These are phyloP conservation scores for Breynia disticha DNA, from an alignment of 441 rosid genomes.

Conservation along the genomic window DNA sequence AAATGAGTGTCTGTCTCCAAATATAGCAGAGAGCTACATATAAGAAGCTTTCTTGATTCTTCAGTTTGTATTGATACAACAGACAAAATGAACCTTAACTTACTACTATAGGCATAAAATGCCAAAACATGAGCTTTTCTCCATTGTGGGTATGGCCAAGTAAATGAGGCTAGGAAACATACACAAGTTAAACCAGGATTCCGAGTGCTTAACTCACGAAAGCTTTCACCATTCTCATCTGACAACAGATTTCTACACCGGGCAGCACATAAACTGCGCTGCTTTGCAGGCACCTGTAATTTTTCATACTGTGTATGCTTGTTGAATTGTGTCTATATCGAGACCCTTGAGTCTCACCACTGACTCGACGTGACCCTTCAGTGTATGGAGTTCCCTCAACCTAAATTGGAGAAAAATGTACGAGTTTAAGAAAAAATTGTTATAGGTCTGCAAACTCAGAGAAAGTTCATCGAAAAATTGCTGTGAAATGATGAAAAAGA, in stretches of 20 bases:
- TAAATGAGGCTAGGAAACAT: too few species aligned
- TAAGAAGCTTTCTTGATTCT: not conserved
- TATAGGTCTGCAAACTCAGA: too few species aligned
- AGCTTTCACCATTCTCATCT: not conserved
- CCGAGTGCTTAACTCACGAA: not conserved
- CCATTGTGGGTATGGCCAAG: not conserved
- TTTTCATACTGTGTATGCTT: slow-evolving; percentile 79
- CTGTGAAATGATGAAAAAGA: not conserved
- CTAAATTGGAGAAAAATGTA: slow-evolving; percentile 24
- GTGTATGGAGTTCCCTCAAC: slow-evolving; percentile 86
- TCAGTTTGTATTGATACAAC: slow-evolving; percentile 1
- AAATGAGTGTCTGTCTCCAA: not conserved
- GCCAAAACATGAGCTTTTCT: not conserved
- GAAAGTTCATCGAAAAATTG: too few species aligned
- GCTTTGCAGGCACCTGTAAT: not conserved
- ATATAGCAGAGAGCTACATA: not conserved
- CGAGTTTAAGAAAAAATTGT: not conserved
- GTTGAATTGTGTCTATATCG: slow-evolving; percentile 90
- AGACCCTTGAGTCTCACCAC: slow-evolving; percentile 88
- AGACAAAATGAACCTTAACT: not conserved
- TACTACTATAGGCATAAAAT: not conserved
- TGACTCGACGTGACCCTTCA: slow-evolving; percentile 92
- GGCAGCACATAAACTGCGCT: slow-evolving; percentile 1
- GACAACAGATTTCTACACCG: slow-evolving; percentile 8
- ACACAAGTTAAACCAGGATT: too few species aligned